Conservation (phyloP, 169 alveolate genomes). For the Perkinsus chesapeaki region DNA sequence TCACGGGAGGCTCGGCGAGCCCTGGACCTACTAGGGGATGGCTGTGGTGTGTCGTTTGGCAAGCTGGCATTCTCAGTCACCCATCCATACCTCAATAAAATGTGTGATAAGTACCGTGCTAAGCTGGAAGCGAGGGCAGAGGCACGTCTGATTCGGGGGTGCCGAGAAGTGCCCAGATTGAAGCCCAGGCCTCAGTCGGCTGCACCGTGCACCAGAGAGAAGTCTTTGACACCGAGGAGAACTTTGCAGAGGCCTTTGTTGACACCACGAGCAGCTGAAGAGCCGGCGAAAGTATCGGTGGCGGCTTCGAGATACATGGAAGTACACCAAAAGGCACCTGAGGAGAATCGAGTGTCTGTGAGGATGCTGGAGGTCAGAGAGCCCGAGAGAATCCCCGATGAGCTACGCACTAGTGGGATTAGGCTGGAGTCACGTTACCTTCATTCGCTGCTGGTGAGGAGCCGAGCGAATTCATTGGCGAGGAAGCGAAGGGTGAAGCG, state of each 20-base stretch:
- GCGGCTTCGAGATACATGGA: background rate
- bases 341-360: no score
- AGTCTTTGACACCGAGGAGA: background rate
- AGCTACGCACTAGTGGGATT: no score
- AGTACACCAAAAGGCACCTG: no score
- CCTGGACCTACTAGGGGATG: background rate
- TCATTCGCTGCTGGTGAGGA: no score
- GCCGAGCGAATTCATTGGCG: no score
- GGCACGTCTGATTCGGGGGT: background rate
- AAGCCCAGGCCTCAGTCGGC: background rate
- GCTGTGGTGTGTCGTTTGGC: background rate
- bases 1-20: background rate
- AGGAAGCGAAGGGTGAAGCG: no score
- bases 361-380: no score
- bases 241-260: background rate
- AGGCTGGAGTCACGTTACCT: no score
- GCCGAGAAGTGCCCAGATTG: background rate
- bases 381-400: no score
- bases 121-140: background rate
- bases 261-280: background rate
- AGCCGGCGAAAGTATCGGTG: background rate
- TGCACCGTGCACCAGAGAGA: background rate
- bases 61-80: background rate
- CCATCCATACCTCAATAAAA: background rate
- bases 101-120: background rate